Conservation (phyloP, 2,329 filamentous ascomycete species). For the Metarhizium album region DNA sequence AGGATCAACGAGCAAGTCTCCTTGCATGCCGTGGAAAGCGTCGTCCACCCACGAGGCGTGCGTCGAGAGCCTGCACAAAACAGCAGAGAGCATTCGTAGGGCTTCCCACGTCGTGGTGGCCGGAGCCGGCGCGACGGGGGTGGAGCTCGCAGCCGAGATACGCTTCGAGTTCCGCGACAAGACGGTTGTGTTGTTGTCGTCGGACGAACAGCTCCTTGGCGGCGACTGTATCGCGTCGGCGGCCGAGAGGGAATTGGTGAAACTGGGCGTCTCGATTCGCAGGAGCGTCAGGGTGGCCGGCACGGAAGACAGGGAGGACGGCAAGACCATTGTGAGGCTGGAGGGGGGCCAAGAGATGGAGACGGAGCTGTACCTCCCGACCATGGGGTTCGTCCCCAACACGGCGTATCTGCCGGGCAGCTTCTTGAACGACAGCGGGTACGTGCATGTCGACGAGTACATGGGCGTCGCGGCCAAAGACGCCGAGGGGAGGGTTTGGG, state of each 20-base stretch:
- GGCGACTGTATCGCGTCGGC: constrained; percentile 32
- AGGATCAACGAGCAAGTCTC: constrained; percentile 32
- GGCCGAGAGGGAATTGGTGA: constrained; percentile 38
- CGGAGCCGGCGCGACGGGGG: constrained; percentile 44
- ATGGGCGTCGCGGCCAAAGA: constrained; percentile 32
- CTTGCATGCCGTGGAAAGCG: constrained; percentile 42
- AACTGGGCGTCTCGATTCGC: constrained; percentile 39
- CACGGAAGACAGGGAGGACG: constrained; percentile 16
- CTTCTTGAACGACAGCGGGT: constrained; percentile 33
- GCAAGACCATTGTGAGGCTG: constrained; percentile 38
- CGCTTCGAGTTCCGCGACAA: constrained; percentile 39
- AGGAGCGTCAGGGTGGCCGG: constrained; percentile 29
- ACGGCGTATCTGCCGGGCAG: constrained; percentile 37
- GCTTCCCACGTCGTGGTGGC: constrained; percentile 45
- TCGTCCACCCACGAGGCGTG: constrained; percentile 35
- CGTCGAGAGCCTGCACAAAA: constrained; percentile 27
- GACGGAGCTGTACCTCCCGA: constrained; percentile 47
- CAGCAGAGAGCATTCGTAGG: constrained; percentile 28
- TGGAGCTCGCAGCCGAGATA: constrained; percentile 45
- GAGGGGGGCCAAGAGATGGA: constrained; percentile 33
- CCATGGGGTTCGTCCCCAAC: constrained; percentile 44
- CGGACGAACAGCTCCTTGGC: constrained; percentile 28
- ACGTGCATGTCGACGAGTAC: constrained; percentile 39
- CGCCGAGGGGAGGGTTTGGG: constrained; percentile 34
- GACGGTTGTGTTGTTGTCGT: constrained; percentile 36